Evolutionary conservation across 2,329 filamentous ascomycete species (phyloP), one percentile per base, ranked within the genome.

Genomic region (Pleomassaria siparia): DNA sequence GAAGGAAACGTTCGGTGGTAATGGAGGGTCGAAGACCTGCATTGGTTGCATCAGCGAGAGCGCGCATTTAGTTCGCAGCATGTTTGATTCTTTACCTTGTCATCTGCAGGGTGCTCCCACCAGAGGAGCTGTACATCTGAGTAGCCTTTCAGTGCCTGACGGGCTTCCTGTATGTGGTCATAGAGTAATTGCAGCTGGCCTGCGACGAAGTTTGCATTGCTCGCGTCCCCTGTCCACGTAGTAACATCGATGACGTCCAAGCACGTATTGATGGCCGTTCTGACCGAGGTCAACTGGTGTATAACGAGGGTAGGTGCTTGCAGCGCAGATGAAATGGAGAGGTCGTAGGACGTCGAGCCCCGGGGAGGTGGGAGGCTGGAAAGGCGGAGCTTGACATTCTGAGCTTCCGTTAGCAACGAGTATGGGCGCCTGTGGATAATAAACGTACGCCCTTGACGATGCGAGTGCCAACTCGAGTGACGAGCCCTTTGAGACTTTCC

Each of bases 401-500:
- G 51, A n/a, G 30, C 4, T 6, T 24, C 43, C 13, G 22, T 55
- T 32, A 53, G 47, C 43, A 49, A 45, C 6, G 25, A 29, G 22
- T 4, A 20, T 20, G 36, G 21, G 29, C 29, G 28, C 25, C 29
- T 6, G 22, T 12, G 11, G 16, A 21, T 4, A 37, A 18, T 11
- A 44, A 26, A 79, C 85, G 60, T 77, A 91, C 89, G 56, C 91
- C 92, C 70, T 95, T 96, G 54, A 95, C 87, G 54, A 99, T 87
- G 43, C 87, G 84, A n/a, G 89, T 89, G 30, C 94, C 94, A 28
- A 95, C 84, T 44, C 94, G 84, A 1, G 92, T 97, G 50, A 97
- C 83, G 60, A 90, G 89, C 15, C 94, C 94, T 71, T 99, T 99
- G 53, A 97, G 85, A 57, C 82, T 84, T 74, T 99, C 94, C 46